Evolutionary conservation across 1,284 basidiomycete genomes (phyloP), one percentile per base, ranked within the genome.

Genomic region (Xerocomus minutiporus): DNA sequence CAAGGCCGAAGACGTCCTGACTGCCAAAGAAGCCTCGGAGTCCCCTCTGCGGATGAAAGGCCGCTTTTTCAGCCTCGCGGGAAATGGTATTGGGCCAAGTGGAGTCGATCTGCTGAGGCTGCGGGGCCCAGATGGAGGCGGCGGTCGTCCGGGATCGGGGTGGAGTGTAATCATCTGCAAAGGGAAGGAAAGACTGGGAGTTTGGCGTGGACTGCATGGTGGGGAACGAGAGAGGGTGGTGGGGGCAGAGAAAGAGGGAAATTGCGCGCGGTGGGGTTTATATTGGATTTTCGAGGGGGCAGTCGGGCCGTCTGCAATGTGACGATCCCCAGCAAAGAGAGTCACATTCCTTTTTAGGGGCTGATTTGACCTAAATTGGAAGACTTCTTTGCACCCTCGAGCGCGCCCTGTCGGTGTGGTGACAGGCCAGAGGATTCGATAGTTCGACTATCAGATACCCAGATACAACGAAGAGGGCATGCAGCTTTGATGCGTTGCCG

Each of bases 121-220:
- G 84, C 12, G 86, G 86, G 2, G 86, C 86, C 86, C 86, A 89
- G 58, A 89, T 88, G 51, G 86, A 88, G 17, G 73, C 73, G 29
- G 75, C 67, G 0, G 71, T 64, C 1, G 72, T 61, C 59, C 72
- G 69, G 25, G 71, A 74, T 29, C 71, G 59, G 5, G 69, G 69
- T 26, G 62, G 67, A 49, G 53, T 65, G 51, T 65, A 59, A 13
- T 72, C 51, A 17, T 63, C 55, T 11, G 57, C 51, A 51, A 61
- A 71, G 1, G 57, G 68, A 59, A 46, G 61, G 52, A 64, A 73
- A 44, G 68, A 50, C 57, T 65, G 68, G 5, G 56, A 15, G 44
- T 7, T 51, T 8, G 64, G 48, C 36, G 57, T 51, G 46, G 64
- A 26, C 48, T 71, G 67, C 67, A 70, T 71, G 46, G 11, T 39